These are phyloP conservation scores for Trebouxia sp. DNA, from an alignment of 139 green algal species.

Conservation along the genomic window DNA sequence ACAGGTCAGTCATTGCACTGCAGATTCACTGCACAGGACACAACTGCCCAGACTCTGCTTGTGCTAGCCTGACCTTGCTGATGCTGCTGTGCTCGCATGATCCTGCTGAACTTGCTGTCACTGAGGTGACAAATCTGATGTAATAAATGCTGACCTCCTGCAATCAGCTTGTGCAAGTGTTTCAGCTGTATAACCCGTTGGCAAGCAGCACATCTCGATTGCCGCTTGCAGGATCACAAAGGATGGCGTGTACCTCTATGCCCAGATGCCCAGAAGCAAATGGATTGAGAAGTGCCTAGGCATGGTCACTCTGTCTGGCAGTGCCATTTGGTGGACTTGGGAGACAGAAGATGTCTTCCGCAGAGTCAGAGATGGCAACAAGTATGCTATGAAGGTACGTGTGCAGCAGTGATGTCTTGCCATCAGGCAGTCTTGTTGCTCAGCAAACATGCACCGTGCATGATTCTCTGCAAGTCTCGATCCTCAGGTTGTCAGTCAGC, in stretches of 20 bases:
- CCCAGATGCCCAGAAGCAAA: conserved; percentile 59
- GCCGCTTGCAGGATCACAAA: conserved; percentile 62
- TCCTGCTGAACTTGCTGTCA: no score
- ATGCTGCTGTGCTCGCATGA: no score
- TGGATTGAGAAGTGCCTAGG: conserved; percentile 85
- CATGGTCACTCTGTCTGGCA: conserved; percentile 88
- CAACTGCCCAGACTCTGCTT: no score
- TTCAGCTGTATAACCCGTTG: no score
- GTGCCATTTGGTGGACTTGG: conserved; percentile 91
- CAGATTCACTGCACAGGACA: no score
- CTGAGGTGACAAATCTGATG: no score
- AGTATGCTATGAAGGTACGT: conserved; percentile 80
- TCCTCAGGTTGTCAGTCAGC: no score
- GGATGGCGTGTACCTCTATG: conserved; percentile 79
- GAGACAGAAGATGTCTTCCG: conserved; percentile 87
- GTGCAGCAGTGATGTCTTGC: neutral
- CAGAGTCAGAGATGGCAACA: conserved; percentile 71
- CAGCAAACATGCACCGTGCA: neutral
- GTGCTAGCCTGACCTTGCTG: no score
- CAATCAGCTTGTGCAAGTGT: no score
- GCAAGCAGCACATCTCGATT: neutral
- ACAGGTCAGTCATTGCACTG: conserved; percentile 34
- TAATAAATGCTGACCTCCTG: no score
- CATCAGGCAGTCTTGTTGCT: neutral
- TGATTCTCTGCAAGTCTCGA: no score